Evolutionary conservation across 371 early-diverging fungal genomes (phyloP).

Genomic region (Actinomucor elegans): DNA sequence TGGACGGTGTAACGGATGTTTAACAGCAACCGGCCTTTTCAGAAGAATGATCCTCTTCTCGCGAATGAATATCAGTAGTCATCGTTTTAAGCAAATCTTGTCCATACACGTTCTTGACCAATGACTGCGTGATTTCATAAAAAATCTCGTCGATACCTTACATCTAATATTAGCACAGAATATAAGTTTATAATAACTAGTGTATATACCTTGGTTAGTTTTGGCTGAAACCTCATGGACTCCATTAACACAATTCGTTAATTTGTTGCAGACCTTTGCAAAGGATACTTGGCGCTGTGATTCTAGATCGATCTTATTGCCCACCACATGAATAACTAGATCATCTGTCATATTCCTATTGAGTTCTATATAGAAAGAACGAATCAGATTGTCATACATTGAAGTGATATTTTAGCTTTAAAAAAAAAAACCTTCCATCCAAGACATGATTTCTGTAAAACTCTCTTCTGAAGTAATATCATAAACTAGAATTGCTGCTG

Average conservation of each 20-base stretch:
- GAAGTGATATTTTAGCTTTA: not conserved
- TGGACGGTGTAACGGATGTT: not conserved
- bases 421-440: conserved; percentile 57
- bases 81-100: conserved; percentile 11
- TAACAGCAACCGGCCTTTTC: conserved; percentile 17
- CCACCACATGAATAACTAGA: conserved; percentile 66
- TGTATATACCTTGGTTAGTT: conserved; percentile 34
- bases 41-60: not conserved
- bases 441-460: conserved; percentile 63
- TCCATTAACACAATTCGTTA: conserved; percentile 36
- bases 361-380: conserved; percentile 48
- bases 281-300: conserved; percentile 49
- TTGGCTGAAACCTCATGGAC: conserved; percentile 67
- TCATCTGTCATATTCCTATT: conserved; percentile 61
- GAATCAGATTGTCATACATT: no score
- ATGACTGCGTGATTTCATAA: conserved; percentile 11
- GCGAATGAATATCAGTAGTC: conserved; percentile 1
- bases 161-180: no score
- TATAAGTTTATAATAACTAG: not conserved
- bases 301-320: conserved; percentile 70
- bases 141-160: conserved; percentile 20
- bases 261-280: conserved; percentile 36
- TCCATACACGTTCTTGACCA: conserved; percentile 12
- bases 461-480: conserved; percentile 58
- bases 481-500: conserved; percentile 59